These are phyloP conservation scores for Helicostylum pulchrum DNA, from an alignment of 192 early-diverging fungal species.

Conservation along the genomic window DNA sequence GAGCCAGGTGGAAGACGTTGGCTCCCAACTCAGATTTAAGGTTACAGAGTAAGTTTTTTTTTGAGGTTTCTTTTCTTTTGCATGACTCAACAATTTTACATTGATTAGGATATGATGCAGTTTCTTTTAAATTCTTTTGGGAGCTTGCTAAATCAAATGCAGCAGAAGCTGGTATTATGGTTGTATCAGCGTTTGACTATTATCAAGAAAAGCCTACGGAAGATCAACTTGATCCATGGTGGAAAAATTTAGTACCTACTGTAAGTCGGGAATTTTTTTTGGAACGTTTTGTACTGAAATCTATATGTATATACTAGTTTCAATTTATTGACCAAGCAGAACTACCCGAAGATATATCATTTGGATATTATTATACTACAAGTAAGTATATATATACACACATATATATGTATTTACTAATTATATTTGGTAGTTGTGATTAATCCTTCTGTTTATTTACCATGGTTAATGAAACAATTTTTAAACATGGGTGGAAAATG, in stretches of 20 bases:
- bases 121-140: constrained; percentile 43
- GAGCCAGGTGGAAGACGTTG: constrained; percentile 42
- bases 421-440: constrained; percentile 44
- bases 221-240: constrained; percentile 36
- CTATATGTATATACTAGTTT: constrained; percentile 7
- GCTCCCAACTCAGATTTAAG: constrained; percentile 33
- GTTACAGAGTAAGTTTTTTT: constrained; percentile 29
- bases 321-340: background rate
- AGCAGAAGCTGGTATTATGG: constrained; percentile 40
- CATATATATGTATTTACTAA: background rate
- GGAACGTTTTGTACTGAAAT: background rate
- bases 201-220: constrained; percentile 27
- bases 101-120: constrained; percentile 35
- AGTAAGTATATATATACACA: constrained; percentile 17
- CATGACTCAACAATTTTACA: background rate
- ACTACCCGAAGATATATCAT: constrained; percentile 26
- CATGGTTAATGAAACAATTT: constrained; percentile 59
- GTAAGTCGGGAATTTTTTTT: constrained; percentile 27
- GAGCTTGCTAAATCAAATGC: constrained; percentile 34
- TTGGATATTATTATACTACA: constrained; percentile 38
- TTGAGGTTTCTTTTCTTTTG: too few relatives aligned
- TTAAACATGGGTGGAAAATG: constrained; percentile 52
- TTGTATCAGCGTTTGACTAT: constrained; percentile 36
- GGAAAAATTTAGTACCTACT: constrained; percentile 42
- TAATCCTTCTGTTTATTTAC: constrained; percentile 61